phyloP scores from a whole-genome alignment of 2,329 filamentous ascomycete genomes.

The Aspergillus pseudoglaucus region DNA sequence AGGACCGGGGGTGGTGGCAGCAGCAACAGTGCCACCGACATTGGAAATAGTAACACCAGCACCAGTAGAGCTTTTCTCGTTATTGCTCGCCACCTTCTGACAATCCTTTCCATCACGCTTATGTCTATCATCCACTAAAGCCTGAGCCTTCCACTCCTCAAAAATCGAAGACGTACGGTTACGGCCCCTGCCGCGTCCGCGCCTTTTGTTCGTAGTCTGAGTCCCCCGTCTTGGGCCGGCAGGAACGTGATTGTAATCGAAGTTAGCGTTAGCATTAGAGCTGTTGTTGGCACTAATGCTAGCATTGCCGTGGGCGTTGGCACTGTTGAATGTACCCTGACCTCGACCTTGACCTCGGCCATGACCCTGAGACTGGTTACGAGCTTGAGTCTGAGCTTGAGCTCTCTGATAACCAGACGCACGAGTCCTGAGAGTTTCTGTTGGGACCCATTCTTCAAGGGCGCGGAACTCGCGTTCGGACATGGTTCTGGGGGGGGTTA shows the following conservation, averaged over 20 bases:
- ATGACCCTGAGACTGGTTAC: not conserved
- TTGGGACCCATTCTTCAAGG: constrained; percentile 11
- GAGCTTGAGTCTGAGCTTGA: not conserved
- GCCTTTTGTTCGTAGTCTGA: not conserved
- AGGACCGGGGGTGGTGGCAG: not conserved
- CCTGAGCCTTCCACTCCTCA: constrained; percentile 14
- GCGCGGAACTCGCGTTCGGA: constrained; percentile 7
- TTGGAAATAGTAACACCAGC: not conserved
- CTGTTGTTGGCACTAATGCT: not conserved
- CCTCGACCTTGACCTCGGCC: not conserved
- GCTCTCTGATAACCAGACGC: not conserved
- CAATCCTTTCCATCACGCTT: not conserved
- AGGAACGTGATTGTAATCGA: no score
- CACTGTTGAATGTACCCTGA: not conserved
- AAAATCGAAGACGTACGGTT: constrained; percentile 8
- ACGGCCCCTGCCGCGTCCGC: not conserved
- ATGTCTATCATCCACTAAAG: not conserved
- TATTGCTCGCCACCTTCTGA: not conserved
- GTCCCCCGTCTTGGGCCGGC: not conserved
- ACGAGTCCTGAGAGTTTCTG: constrained; percentile 1
- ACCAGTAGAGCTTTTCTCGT: not conserved
- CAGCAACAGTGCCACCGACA: not conserved
- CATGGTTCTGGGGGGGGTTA: not conserved
- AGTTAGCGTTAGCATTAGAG: not conserved
- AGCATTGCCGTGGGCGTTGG: no score